These are phyloP conservation scores for Amphibolis antarctica DNA, from an alignment of 106 monocot species.

Conservation along the genomic window DNA sequence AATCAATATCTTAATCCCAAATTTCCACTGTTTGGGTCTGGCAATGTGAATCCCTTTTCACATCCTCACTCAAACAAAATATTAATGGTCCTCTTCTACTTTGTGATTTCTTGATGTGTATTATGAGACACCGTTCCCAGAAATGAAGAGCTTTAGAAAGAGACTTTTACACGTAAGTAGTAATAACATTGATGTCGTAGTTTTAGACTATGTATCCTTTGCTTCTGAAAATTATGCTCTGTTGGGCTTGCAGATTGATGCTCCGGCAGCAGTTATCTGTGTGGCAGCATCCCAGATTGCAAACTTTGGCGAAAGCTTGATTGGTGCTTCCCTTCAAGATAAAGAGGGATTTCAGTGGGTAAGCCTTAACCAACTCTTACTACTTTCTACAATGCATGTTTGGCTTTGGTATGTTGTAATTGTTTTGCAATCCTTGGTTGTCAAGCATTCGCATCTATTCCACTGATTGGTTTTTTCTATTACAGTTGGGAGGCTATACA, in stretches of 20 bases:
- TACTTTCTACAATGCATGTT: neutral
- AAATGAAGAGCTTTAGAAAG: no score
- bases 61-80: no score
- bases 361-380: neutral
- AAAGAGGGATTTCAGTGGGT: conserved; percentile 28
- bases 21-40: no score
- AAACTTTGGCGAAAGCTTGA: conserved; percentile 26
- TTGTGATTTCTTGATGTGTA: no score
- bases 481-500: neutral
- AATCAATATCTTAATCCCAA: no score
- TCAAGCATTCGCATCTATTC: neutral
- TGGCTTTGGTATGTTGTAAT: neutral
- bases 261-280: conserved; percentile 12
- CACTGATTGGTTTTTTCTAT: no score
- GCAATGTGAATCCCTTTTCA: no score
- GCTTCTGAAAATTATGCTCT: neutral
- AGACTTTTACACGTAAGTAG: no score
- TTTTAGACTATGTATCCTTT: neutral
- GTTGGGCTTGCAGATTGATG: conserved; percentile 8
- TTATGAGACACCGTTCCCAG: no score
- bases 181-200: no score
- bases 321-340: conserved; percentile 29
- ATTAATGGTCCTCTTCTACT: no score
- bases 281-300: conserved; percentile 25
- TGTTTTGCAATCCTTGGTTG: neutral